These are phyloP conservation scores for Ramalina peruviana DNA, from an alignment of 495 filamentous ascomycete genomes.

Conservation along the genomic window DNA sequence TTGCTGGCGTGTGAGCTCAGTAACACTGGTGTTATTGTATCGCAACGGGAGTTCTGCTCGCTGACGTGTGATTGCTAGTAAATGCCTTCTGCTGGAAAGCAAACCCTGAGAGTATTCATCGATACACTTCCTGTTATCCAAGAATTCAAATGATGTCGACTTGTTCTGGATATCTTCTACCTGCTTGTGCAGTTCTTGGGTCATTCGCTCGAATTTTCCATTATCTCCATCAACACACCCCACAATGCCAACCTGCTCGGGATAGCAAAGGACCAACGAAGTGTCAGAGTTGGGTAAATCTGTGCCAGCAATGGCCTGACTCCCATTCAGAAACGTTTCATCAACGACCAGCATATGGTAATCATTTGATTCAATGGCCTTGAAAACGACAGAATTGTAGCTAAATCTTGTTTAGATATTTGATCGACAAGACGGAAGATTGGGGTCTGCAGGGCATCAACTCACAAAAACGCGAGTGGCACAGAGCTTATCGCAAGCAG, in stretches of 20 bases:
- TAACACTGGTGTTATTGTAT: no score
- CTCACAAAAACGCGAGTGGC: constrained; percentile 15
- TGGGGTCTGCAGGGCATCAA: neutral
- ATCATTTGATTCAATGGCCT: constrained; percentile 23
- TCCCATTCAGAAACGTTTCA: constrained; percentile 14
- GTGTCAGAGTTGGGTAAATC: neutral
- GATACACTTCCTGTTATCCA: constrained; percentile 1
- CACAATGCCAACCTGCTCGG: neutral
- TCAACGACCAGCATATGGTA: constrained; percentile 23
- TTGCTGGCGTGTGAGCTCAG: no score
- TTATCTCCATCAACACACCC: neutral
- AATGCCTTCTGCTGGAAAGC: neutral
- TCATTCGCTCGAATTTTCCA: neutral
- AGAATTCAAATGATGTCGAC: constrained; percentile 7
- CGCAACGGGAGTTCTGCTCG: no score
- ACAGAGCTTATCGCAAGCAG: constrained; percentile 10
- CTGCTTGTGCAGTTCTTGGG: neutral
- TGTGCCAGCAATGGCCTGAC: neutral
- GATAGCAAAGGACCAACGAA: neutral
- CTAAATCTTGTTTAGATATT: constrained; percentile 6
- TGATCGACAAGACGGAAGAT: neutral
- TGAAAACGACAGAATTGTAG: constrained; percentile 29
- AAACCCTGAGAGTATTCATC: neutral
- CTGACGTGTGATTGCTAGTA: constrained; percentile 1
- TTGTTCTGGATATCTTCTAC: constrained; percentile 16